Base-by-base conservation (phyloP, 2,329 filamentous ascomycete species). In the Arthrobotrys sphaeroides region DNA sequence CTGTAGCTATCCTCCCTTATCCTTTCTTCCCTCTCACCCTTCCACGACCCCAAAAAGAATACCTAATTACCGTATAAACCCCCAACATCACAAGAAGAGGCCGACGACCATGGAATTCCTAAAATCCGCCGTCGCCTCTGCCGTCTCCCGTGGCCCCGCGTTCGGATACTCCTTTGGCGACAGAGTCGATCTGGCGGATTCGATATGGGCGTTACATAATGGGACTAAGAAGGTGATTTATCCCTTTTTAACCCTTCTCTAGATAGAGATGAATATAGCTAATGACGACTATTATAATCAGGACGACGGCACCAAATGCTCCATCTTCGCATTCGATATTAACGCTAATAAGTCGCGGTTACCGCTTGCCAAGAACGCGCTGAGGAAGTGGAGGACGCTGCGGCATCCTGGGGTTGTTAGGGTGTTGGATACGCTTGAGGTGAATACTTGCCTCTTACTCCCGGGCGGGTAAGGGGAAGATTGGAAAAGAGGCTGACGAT, bases 121-220 rank as follows among this genome's bases (percentile, higher is more conserved):
- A 81, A 98, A 98, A 84, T 98, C 94, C 77, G 95, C 95, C 61
- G 93, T 98, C 82, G 94, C 94, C 49, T 98, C 95, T 77, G 94
- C 94, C 79, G 98, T 99, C 80, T 92, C 95, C 49, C 95, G 97
- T 83, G 94, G 94, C 1, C 93, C 94, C 62, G 90, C 94, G 4
- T 96, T 97, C 81, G 93, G 93, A 3, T 98, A 97, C 82, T 90
- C 88, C 53, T 95, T 98, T 81, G 94, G 94, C 80, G 95, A 99
- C 83, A 89, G 91, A 82, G 91, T 98, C 73, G 94, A 98, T 82
- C 86, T 95, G 62, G 92, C 96, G 82, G 90, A 95, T 81, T 97
- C 94, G 24, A 94, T 98, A 80, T 99, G 95, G 94, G 92, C 91
- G n/a, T 85, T 99, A 72, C 90, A 95, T 84, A 97, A 98, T 83